Percentiles rank a stretch among this genome's conserved stretches.
phyloP scores from a whole-genome alignment of 2,329 filamentous ascomycete species.

The Pseudogymnoascus sp. region DNA sequence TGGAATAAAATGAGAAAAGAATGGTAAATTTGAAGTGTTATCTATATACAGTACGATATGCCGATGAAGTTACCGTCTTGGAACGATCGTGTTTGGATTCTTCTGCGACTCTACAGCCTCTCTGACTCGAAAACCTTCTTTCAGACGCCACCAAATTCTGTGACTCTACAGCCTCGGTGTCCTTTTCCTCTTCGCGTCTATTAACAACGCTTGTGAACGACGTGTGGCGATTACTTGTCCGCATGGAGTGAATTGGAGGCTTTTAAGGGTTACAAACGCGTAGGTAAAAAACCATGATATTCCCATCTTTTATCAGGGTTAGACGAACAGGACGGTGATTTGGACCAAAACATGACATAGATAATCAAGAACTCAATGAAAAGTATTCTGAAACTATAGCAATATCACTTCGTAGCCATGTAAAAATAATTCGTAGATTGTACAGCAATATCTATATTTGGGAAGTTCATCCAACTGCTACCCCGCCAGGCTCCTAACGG shows the following conservation, averaged over 20 bases:
- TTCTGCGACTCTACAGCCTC: neutral
- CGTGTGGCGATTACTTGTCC: neutral
- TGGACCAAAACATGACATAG: neutral
- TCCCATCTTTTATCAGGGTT: neutral
- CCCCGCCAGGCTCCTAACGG: constrained; percentile 1
- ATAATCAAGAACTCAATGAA: neutral
- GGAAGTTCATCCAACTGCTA: neutral
- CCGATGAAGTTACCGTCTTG: neutral
- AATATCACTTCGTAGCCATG: neutral
- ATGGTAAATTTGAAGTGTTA: neutral
- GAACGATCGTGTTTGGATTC: neutral
- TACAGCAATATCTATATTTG: neutral
- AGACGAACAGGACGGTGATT: neutral
- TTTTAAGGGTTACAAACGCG: neutral
- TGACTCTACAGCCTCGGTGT: neutral
- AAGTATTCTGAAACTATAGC: neutral
- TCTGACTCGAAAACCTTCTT: neutral
- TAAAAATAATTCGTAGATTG: neutral
- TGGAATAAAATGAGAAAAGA: neutral
- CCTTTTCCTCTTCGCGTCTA: neutral
- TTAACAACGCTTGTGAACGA: neutral
- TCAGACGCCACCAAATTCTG: neutral
- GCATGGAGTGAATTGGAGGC: neutral
- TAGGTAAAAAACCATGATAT: neutral
- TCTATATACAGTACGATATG: neutral